Evolutionary conservation across 2,329 filamentous ascomycete species (phyloP).

Genomic region (Cordyceps farinosa): DNA sequence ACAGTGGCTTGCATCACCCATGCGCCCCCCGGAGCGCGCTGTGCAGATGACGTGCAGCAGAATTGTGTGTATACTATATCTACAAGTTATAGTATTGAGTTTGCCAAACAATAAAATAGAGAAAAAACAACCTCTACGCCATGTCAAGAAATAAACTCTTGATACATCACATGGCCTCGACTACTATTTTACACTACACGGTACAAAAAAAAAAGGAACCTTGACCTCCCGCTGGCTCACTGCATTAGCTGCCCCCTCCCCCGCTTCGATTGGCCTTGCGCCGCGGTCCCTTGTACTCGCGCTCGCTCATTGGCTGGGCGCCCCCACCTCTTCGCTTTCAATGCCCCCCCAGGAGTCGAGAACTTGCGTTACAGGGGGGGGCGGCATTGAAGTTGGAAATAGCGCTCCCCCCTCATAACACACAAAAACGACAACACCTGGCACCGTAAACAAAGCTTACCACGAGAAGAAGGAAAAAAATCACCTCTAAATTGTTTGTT

Average conservation of each 20-base stretch:
- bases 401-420: too few relatives aligned
- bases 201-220: background rate
- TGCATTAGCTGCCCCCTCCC: constrained; percentile 10
- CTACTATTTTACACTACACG: background rate
- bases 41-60: background rate
- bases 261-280: background rate
- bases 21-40: background rate
- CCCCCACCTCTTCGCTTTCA: background rate
- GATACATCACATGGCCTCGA: background rate
- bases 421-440: too few relatives aligned
- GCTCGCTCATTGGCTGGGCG: background rate
- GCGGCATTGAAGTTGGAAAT: too few relatives aligned
- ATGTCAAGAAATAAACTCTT: background rate
- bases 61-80: background rate
- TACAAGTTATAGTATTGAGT: background rate
- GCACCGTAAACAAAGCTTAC: too few relatives aligned
- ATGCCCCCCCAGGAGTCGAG: background rate
- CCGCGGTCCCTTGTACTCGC: background rate
- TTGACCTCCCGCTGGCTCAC: background rate
- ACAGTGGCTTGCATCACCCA: background rate
- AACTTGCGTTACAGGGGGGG: too few relatives aligned
- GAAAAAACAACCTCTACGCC: too few relatives aligned
- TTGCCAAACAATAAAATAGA: background rate
- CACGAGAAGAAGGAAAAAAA: too few relatives aligned
- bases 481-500: too few relatives aligned